Conservation (phyloP, 2,329 filamentous ascomycete species). For the Cercospora sp. region DNA sequence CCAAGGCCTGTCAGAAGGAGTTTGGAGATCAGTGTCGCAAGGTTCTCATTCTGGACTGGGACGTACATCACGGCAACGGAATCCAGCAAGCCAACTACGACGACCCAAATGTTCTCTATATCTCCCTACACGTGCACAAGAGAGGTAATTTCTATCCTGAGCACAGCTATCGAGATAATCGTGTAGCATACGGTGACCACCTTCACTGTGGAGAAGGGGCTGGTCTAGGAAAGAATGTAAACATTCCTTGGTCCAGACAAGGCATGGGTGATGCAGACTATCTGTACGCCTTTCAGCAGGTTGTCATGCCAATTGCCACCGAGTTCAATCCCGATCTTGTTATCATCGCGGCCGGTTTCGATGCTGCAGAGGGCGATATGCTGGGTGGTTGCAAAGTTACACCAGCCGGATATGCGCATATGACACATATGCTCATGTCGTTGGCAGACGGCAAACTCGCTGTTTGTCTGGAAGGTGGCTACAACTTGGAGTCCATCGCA, state of each 20-base stretch:
- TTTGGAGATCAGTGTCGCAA: conserved; percentile 80
- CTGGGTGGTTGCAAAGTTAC: conserved; percentile 91
- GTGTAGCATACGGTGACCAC: conserved; percentile 57
- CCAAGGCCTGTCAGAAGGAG: conserved; percentile 79
- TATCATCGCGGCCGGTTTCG: conserved; percentile 93
- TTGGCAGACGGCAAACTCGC: conserved; percentile 85
- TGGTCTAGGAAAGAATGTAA: conserved; percentile 64
- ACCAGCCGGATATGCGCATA: conserved; percentile 89
- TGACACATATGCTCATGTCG: conserved; percentile 99
- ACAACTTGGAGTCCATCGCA: conserved; percentile 90
- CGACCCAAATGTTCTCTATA: conserved; percentile 91
- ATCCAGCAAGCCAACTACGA: conserved; percentile 95
- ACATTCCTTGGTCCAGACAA: conserved; percentile 66
- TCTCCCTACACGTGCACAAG: conserved; percentile 87
- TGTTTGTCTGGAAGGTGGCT: conserved; percentile 92
- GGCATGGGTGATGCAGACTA: conserved; percentile 97
- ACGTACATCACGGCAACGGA: conserved; percentile 80
- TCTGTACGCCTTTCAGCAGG: conserved; percentile 90
- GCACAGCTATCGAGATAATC: conserved; percentile 57
- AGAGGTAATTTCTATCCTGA: conserved; percentile 82
- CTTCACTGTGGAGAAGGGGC: conserved; percentile 59
- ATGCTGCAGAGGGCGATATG: conserved; percentile 90
- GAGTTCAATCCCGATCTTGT: conserved; percentile 95
- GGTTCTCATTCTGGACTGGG: conserved; percentile 89
- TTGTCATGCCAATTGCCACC: conserved; percentile 92